Conservation (phyloP, 768 basidiomycete genomes). For the Russula sp. region DNA sequence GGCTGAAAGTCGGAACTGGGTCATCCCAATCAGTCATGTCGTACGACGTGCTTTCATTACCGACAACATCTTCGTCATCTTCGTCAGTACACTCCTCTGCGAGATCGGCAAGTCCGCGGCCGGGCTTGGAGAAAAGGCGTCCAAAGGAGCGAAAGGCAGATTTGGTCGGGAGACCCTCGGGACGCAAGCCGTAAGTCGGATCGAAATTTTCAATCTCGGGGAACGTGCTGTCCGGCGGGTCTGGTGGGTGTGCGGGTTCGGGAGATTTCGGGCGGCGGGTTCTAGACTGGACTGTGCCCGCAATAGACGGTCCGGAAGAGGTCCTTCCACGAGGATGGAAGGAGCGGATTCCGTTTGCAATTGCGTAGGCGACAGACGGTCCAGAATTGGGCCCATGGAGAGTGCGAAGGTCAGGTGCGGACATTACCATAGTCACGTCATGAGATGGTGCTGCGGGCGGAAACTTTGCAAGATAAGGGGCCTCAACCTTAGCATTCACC, state of each 20-base stretch:
- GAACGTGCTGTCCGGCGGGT: slow-evolving; percentile 39
- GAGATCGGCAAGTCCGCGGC: slow-evolving; percentile 73
- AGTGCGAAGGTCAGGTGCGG: slow-evolving; percentile 21
- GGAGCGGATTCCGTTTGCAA: slow-evolving; percentile 15
- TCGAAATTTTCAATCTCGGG: slow-evolving; percentile 85
- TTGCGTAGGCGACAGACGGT: slow-evolving; percentile 13
- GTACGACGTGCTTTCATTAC: slow-evolving; percentile 48
- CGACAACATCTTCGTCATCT: slow-evolving; percentile 43
- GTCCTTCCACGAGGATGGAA: slow-evolving; percentile 21
- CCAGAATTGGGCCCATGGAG: neutral
- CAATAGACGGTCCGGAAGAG: slow-evolving; percentile 20
- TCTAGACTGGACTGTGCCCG: slow-evolving; percentile 20
- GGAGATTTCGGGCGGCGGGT: slow-evolving; percentile 32
- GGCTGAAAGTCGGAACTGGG: slow-evolving; percentile 45
- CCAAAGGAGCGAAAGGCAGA: slow-evolving; percentile 78
- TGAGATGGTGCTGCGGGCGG: slow-evolving; percentile 37
- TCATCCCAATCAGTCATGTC: slow-evolving; percentile 74
- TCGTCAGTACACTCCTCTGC: slow-evolving; percentile 57
- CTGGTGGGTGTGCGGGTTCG: slow-evolving; percentile 35
- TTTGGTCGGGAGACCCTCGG: slow-evolving; percentile 85
- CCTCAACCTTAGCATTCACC: slow-evolving; percentile 91
- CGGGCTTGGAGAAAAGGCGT: slow-evolving; percentile 63
- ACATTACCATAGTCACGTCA: slow-evolving; percentile 21
- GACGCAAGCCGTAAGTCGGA: slow-evolving; percentile 92
- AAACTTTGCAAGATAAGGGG: slow-evolving; percentile 73